Evolutionary conservation across 768 basidiomycete species (phyloP).

Genomic region (Tephrocybe sp.): DNA sequence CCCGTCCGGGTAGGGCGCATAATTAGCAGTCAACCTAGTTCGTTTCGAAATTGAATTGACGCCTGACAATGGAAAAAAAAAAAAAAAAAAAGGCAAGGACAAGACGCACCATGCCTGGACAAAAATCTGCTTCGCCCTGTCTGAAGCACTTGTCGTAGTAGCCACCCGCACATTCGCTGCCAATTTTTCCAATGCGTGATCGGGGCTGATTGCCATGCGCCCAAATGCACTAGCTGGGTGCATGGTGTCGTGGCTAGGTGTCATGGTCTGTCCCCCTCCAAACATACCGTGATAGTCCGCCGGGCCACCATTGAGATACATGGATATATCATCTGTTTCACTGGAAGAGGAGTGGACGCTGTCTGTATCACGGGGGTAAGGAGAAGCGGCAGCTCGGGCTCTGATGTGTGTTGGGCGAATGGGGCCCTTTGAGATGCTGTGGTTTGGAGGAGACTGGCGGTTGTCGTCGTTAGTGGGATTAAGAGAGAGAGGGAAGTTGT

Average conservation of each 20-base stretch:
- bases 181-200: conserved; percentile 82
- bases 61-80: conserved; percentile 3
- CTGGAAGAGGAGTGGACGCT: conserved; percentile 85
- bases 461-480: conserved; percentile 25
- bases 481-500: conserved; percentile 11
- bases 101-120: conserved; percentile 83
- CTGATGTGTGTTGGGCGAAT: conserved; percentile 76
- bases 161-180: conserved; percentile 86
- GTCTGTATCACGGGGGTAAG: conserved; percentile 84
- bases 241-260: conserved; percentile 51
- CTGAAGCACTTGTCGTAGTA: conserved; percentile 88
- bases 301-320: conserved; percentile 60
- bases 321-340: conserved; percentile 85
- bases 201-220: conserved; percentile 72
- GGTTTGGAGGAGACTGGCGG: conserved; percentile 71
- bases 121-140: conserved; percentile 90
- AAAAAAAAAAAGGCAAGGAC: conserved; percentile 11
- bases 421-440: conserved; percentile 73
- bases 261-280: conserved; percentile 44
- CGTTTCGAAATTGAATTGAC: neutral
- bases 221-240: conserved; percentile 76
- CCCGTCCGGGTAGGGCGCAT: conserved; percentile 88
- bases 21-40: conserved; percentile 81
- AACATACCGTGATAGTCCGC: conserved; percentile 74
- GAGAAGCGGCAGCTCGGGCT: conserved; percentile 78